These are phyloP conservation scores for Aspergillus felis DNA, from an alignment of 2,329 filamentous ascomycete species.

Conservation along the genomic window DNA sequence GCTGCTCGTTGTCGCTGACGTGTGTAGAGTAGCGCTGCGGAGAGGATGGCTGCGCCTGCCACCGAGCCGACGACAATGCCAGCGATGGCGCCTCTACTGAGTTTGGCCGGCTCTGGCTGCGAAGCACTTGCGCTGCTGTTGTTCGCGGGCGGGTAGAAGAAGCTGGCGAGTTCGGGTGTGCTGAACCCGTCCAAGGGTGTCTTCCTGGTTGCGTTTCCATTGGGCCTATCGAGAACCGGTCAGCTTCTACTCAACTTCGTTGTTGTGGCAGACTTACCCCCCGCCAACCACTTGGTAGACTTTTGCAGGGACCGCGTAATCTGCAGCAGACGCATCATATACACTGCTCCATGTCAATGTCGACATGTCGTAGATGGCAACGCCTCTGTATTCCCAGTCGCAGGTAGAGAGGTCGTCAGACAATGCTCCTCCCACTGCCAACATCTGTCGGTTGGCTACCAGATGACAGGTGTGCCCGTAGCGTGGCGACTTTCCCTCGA, in stretches of 20 bases:
- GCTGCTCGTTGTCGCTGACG: neutral
- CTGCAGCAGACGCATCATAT: slow-evolving; percentile 20
- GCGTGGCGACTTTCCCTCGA: slow-evolving; percentile 32
- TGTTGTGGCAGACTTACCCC: slow-evolving; percentile 2
- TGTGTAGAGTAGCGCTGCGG: neutral
- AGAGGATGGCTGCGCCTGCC: neutral
- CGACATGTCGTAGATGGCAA: slow-evolving; percentile 31
- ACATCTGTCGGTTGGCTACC: slow-evolving; percentile 38
- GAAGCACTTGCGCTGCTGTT: neutral
- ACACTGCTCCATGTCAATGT: slow-evolving; percentile 27
- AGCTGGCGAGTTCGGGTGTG: neutral
- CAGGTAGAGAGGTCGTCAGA: slow-evolving; percentile 13
- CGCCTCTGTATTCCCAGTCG: slow-evolving; percentile 29
- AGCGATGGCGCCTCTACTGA: neutral
- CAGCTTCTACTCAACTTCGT: neutral
- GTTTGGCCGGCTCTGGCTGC: neutral
- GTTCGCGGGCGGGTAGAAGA: neutral
- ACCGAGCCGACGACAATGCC: neutral
- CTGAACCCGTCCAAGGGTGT: neutral
- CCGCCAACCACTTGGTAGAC: slow-evolving; percentile 28
- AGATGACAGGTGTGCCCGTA: slow-evolving; percentile 42
- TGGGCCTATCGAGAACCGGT: neutral
- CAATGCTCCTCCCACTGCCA: slow-evolving; percentile 38
- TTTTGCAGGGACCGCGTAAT: slow-evolving; percentile 23
- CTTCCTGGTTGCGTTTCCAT: neutral